phyloP scores from a whole-genome alignment of 495 filamentous ascomycete species.

The Tetracladium setigerum region DNA sequence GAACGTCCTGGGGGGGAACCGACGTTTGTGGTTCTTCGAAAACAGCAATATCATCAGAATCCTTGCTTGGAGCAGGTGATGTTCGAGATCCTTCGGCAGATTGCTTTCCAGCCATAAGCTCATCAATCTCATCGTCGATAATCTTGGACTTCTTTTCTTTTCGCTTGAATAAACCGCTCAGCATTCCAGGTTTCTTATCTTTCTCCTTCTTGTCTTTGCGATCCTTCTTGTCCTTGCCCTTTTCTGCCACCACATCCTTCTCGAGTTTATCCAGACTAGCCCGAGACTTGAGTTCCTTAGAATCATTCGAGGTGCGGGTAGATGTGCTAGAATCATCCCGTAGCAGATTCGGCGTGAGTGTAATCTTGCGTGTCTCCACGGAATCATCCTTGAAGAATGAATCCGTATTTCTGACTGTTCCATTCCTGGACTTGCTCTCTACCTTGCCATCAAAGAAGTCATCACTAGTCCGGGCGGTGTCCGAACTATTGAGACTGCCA shows the following conservation, averaged over 20 bases:
- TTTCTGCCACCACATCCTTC: constrained; percentile 33
- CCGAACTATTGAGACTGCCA: constrained; percentile 11
- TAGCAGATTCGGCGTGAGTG: constrained; percentile 88
- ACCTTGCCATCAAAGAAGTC: constrained; percentile 56
- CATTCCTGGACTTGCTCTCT: constrained; percentile 67
- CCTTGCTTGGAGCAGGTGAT: constrained; percentile 21
- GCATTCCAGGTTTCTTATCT: constrained; percentile 85
- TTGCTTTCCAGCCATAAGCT: constrained; percentile 28
- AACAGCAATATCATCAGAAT: constrained; percentile 17
- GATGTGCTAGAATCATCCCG: constrained; percentile 66
- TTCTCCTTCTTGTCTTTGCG: constrained; percentile 78
- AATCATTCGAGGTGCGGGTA: constrained; percentile 50
- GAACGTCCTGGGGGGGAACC: constrained; percentile 24
- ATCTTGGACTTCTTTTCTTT: constrained; percentile 72
- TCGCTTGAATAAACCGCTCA: constrained; percentile 90
- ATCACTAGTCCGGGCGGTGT: constrained; percentile 50
- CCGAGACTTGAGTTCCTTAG: constrained; percentile 51
- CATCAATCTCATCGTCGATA: constrained; percentile 37
- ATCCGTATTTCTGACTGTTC: constrained; percentile 79
- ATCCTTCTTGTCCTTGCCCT: constrained; percentile 40
- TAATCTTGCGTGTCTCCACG: constrained; percentile 94
- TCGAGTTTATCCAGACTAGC: constrained; percentile 50
- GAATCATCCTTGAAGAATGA: constrained; percentile 97
- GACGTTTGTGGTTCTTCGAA: constrained; percentile 19
- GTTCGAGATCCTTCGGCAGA: constrained; percentile 13